Evolutionary conservation across 192 early-diverging fungal genomes (phyloP).

Genomic region (Neocallimastix lanati): DNA sequence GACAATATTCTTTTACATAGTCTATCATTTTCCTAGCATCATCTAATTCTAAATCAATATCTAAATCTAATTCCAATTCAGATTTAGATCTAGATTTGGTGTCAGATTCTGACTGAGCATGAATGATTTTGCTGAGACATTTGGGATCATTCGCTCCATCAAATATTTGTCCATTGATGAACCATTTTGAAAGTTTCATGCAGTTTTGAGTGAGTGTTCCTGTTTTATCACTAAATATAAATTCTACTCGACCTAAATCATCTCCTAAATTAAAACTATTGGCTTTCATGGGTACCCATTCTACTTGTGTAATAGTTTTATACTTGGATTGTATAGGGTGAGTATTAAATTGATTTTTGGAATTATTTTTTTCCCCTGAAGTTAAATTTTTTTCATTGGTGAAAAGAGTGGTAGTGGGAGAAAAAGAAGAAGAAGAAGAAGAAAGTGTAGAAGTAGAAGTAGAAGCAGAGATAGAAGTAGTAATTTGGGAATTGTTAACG

Average conservation of each 20-base stretch:
- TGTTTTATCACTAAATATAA: constrained; percentile 15
- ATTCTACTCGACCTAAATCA: constrained; percentile 2
- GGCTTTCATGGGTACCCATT: background rate
- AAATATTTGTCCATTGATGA: constrained; percentile 5
- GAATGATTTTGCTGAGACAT: background rate
- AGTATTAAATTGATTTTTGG: background rate
- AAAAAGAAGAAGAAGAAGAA: too few species aligned
- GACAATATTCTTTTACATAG: constrained; percentile 2
- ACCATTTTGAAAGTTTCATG: constrained; percentile 18
- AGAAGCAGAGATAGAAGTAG: too few species aligned
- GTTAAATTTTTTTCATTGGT: too few species aligned
- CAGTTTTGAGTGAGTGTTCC: constrained; percentile 37
- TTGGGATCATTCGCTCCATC: background rate
- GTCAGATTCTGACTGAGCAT: background rate
- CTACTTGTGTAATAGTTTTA: background rate
- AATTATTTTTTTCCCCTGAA: too few species aligned
- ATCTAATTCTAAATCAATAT: too few species aligned
- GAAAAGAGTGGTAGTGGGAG: too few species aligned
- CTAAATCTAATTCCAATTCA: too few species aligned
- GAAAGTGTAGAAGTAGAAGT: too few species aligned
- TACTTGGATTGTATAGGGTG: background rate
- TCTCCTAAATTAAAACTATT: background rate
- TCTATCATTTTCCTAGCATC: constrained; percentile 1
- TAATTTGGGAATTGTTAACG: too few species aligned
- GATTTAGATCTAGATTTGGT: too few species aligned